Conservation (phyloP, 169 alveolate genomes). For the Fabrea salina region DNA sequence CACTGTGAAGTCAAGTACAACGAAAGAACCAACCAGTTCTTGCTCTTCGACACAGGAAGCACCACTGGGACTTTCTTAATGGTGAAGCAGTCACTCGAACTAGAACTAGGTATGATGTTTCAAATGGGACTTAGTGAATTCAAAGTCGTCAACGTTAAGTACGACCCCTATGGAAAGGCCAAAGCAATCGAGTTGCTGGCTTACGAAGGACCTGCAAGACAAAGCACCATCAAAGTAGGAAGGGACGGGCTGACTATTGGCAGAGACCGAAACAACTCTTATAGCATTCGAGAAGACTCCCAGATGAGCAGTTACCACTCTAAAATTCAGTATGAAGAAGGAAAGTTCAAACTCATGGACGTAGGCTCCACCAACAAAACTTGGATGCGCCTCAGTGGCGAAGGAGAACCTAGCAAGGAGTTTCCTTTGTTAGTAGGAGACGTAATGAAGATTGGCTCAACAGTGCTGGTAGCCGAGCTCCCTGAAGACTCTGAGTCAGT, state of each 20-base stretch:
- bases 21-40: conserved; percentile 14
- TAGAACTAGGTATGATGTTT: conserved; percentile 51
- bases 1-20: conserved; percentile 50
- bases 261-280: conserved; percentile 41
- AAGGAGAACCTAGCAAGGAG: conserved; percentile 47
- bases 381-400: conserved; percentile 57
- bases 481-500: too few relatives aligned
- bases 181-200: conserved; percentile 37
- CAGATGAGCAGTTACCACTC: conserved; percentile 55
- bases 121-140: conserved; percentile 58
- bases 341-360: conserved; percentile 40
- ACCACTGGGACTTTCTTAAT: conserved; percentile 61
- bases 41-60: conserved; percentile 46
- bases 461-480: neutral
- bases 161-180: conserved; percentile 23
- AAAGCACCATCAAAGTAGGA: conserved; percentile 32
- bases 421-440: conserved; percentile 36
- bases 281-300: conserved; percentile 51
- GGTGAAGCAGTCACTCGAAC: conserved; percentile 40
- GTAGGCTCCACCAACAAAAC: conserved; percentile 57
- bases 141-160: conserved; percentile 38
- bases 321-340: conserved; percentile 34
- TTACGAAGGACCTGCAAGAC: conserved; percentile 56
- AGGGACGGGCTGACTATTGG: conserved; percentile 44
- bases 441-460: conserved; percentile 48